phyloP scores from a whole-genome alignment of 257 asterid genomes.

The Fraxinus anomala region DNA sequence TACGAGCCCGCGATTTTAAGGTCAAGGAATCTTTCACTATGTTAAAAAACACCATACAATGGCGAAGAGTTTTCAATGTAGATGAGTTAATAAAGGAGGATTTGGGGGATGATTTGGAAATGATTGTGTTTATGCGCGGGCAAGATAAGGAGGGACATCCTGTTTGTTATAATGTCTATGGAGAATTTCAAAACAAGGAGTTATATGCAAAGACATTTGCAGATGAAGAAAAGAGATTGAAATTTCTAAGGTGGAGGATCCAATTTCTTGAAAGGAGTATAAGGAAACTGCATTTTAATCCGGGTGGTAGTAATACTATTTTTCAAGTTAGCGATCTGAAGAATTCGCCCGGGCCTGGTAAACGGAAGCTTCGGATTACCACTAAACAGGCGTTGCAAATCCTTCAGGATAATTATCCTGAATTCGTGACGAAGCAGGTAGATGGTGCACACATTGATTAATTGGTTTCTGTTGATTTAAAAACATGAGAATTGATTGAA shows the following conservation, averaged over 20 bases:
- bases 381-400: slow-evolving; percentile 75
- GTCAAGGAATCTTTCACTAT: slow-evolving; percentile 63
- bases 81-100: slow-evolving; percentile 69
- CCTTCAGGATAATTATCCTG: slow-evolving; percentile 96
- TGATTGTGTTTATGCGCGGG: slow-evolving; percentile 88
- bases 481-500: not conserved
- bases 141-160: slow-evolving; percentile 75
- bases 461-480: not conserved
- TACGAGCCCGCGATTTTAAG: slow-evolving; percentile 72
- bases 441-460: not conserved
- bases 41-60: slow-evolving; percentile 62
- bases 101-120: slow-evolving; percentile 79
- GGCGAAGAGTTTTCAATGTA: slow-evolving; percentile 67
- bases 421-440: slow-evolving; percentile 87
- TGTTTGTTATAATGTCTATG: slow-evolving; percentile 72
- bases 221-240: slow-evolving; percentile 55
- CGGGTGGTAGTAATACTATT: slow-evolving; percentile 71
- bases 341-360: slow-evolving; percentile 86
- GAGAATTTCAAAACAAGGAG: slow-evolving; percentile 78
- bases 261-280: slow-evolving; percentile 75
- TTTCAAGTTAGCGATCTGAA: slow-evolving; percentile 88
- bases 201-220: slow-evolving; percentile 55
- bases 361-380: slow-evolving; percentile 75
- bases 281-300: slow-evolving; percentile 64
- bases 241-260: slow-evolving; percentile 68